Conservation (phyloP, 495 filamentous ascomycete species). For the Polyplosphaeria fusca region DNA sequence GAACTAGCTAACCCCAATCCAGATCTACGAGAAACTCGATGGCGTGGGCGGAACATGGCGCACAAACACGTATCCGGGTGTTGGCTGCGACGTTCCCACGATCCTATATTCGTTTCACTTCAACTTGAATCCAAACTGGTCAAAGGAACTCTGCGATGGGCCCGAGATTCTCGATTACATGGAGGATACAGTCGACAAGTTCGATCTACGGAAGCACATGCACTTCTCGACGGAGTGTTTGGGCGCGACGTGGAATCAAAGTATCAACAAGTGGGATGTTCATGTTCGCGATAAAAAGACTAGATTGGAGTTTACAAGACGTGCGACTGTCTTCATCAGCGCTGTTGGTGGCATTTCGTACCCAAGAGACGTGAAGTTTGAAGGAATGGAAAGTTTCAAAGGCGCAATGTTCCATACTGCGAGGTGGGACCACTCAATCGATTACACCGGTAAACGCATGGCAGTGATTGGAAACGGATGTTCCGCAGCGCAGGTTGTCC, state of each 20-base stretch:
- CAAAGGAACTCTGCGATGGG: conserved; percentile 33
- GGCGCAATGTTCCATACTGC: conserved; percentile 59
- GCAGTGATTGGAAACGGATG: conserved; percentile 63
- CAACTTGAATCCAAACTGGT: conserved; percentile 39
- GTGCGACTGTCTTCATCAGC: conserved; percentile 32
- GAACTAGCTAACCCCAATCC: neutral
- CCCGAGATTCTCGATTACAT: conserved; percentile 40
- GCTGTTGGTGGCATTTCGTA: conserved; percentile 31
- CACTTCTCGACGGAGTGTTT: conserved; percentile 27
- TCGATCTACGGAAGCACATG: conserved; percentile 36
- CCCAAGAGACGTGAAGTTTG: conserved; percentile 36
- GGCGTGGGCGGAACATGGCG: conserved; percentile 37
- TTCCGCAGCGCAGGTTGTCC: conserved; percentile 49
- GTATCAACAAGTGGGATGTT: conserved; percentile 35
- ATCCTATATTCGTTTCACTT: conserved; percentile 40
- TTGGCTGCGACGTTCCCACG: conserved; percentile 35
- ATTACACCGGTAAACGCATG: conserved; percentile 53
- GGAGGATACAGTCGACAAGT: conserved; percentile 41
- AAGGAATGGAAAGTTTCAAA: conserved; percentile 53
- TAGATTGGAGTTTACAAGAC: conserved; percentile 18
- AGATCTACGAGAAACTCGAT: conserved; percentile 35
- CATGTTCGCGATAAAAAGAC: conserved; percentile 33
- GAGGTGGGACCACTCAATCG: conserved; percentile 50
- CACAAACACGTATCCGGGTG: conserved; percentile 37
- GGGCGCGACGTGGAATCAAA: conserved; percentile 34